Base-by-base conservation (phyloP, 75 land plant genomes). In the Sequoia sempervirens region DNA sequence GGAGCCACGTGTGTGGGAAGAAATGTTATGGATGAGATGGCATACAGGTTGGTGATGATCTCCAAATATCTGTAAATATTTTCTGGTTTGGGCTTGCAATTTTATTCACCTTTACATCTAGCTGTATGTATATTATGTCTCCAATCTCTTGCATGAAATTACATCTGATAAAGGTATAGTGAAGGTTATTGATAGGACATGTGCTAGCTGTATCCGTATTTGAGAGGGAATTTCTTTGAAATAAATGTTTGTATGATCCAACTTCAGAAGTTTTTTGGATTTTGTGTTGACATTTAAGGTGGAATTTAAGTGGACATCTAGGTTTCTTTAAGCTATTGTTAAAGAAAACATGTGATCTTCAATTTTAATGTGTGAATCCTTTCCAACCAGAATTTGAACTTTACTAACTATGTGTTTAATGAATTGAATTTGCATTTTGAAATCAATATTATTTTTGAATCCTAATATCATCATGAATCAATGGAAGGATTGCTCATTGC, bases 1-100 rank as follows among this genome's bases (percentile, higher is more conserved):
- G 98, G 96, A 17, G 98, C 96, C 26, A 89, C 89, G 13, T 94
- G 93, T 85, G 85, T 92, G 81, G 96, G 96, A 10, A 94, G 84
- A 87, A 94, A 94, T 83, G 88, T 93, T 75, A 94, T 96, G 98
- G 98, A 96, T 87, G 98, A 96, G 84, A 88, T 96, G 92, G 96
- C 98, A 26, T 96, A 91, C 89, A 91, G 96, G 97, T 94, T 13
- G 61, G 83, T 78, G 5, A 11, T 78, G 50, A 47, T 43, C 80
- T 12, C 32, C 12, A 78, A 43, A n/a, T 78, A 45, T 45, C 30
- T 78, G 23, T 37, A 26, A 40, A 6, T 76, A 9, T 43, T 10
- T 40, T 78, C 50, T 2, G 2, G 3, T 10, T 78, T 2, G 14
- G 78, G 13, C n/a, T 78, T 78, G 50, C 46, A 45, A 20, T 78